Evolutionary conservation across 1,139 yeast genomes (phyloP), one percentile per base, ranked within the genome.

Genomic region (Geotrichum candidum): DNA sequence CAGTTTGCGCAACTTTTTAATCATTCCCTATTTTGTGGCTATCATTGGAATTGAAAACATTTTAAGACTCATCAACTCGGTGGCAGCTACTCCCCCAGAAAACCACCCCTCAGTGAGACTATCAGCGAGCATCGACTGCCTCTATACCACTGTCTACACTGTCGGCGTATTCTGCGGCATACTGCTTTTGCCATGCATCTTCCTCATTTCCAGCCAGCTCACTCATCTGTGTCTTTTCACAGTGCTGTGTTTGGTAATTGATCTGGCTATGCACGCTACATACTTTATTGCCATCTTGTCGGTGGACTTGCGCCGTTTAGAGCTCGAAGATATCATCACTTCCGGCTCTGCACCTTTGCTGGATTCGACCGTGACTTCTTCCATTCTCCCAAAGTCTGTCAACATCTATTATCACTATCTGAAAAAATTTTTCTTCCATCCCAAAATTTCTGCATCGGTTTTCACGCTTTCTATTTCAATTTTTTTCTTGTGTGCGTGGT

Each of bases 221-320:
- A 72, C 71, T 55, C 77, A 77, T 54, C 76, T 78, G 53, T 78
- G 82, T 58, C 64, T 74, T 15, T 80, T 80, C 66, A 72, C 79
- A 1, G 66, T 74, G 1, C 60, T 79, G 48, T 80, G 85, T 0
- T 68, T 87, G 35, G 50, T 82, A 1, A 72, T 86, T 51, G 90
- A 87, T 67, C 84, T 83, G 66, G 62, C 80, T 2, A 48, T 89
- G 56, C 90, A 86, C 66, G 69, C 84, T 58, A 82, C 92, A 0
- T 88, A 79, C 70, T 82, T 88, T 64, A 77, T 85, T 0, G 85
- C 91, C 0, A 82, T 87, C 0, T 74, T 88, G 22, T 80, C 86
- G 35, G 81, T 89, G 54, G 96, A 90, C 73, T 75, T 86, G 56
- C 81, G 84, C 54, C 78, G 90, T 61, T 73, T 81, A 51, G 91